Evolutionary conservation across 805 yeast genomes (phyloP).

Genomic region (Saccharomycopsis sp.): DNA sequence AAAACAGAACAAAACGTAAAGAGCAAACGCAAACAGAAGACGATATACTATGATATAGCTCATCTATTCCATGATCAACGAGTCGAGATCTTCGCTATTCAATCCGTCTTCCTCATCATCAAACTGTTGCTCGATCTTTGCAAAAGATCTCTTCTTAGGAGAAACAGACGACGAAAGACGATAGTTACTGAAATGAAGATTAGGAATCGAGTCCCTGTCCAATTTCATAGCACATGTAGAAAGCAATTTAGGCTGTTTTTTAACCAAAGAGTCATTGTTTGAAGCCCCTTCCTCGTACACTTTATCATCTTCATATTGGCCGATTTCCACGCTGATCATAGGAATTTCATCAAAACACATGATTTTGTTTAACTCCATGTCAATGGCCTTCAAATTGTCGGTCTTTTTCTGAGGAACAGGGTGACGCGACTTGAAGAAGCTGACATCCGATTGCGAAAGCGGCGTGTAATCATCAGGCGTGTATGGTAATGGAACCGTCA

Average conservation of each 20-base stretch:
- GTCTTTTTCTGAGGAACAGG: slow-evolving; percentile 15
- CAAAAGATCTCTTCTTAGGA: slow-evolving; percentile 1
- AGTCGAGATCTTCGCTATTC: slow-evolving; percentile 12
- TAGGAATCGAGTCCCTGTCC: slow-evolving; percentile 13
- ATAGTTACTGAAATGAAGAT: slow-evolving; percentile 9
- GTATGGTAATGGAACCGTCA: slow-evolving; percentile 34
- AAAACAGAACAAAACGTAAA: no score
- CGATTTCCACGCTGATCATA: slow-evolving; percentile 5
- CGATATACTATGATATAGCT: no score
- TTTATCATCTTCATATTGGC: slow-evolving; percentile 5
- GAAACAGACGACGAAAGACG: slow-evolving; percentile 4
- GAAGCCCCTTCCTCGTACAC: background rate
- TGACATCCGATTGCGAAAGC: slow-evolving; percentile 30
- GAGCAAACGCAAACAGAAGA: background rate
- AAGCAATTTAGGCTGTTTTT: slow-evolving; percentile 14
- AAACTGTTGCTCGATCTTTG: slow-evolving; percentile 6
- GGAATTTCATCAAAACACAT: slow-evolving; percentile 17
- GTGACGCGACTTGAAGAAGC: slow-evolving; percentile 23
- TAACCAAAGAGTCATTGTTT: slow-evolving; percentile 7
- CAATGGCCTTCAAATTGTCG: slow-evolving; percentile 1
- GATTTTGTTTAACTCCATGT: background rate
- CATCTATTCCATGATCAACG: slow-evolving; percentile 7
- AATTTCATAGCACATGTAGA: slow-evolving; percentile 10
- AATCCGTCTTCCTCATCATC: slow-evolving; percentile 10
- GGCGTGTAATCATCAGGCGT: slow-evolving; percentile 42